phyloP scores from a whole-genome alignment of 495 filamentous ascomycete genomes.

The Acidiella bohemica region DNA sequence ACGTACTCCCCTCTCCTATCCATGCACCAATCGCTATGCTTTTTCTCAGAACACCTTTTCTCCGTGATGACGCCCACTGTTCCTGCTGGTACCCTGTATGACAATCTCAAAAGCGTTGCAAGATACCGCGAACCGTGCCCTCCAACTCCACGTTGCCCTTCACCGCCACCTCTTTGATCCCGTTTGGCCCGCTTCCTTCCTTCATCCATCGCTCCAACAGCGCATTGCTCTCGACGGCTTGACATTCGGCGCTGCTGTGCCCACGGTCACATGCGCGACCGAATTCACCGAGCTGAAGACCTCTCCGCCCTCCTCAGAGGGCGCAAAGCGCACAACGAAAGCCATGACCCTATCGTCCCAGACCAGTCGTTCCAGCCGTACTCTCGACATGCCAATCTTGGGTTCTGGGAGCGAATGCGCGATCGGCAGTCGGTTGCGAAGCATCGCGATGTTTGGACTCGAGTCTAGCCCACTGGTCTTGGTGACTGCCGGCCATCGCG shows the following conservation, averaged over 20 bases:
- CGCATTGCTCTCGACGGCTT: conserved; percentile 89
- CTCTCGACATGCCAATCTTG: conserved; percentile 37
- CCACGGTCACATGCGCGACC: conserved; percentile 80
- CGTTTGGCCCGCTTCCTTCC: conserved; percentile 39
- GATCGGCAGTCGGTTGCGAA: neutral
- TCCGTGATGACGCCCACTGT: too few species aligned
- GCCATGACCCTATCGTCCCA: conserved; percentile 80
- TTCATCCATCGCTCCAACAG: conserved; percentile 56
- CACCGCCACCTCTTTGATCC: conserved; percentile 30
- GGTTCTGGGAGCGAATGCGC: conserved; percentile 23
- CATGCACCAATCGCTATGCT: too few species aligned
- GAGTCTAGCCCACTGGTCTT: conserved; percentile 61
- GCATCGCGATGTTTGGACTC: conserved; percentile 20
- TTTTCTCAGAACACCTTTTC: too few species aligned
- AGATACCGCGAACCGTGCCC: conserved; percentile 29
- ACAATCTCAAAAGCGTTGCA: too few species aligned
- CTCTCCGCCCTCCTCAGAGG: conserved; percentile 22
- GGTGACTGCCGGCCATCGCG: conserved; percentile 40
- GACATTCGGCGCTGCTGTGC: conserved; percentile 54
- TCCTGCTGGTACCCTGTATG: too few species aligned
- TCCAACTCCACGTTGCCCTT: conserved; percentile 29
- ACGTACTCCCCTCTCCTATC: too few species aligned
- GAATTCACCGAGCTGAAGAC: conserved; percentile 60
- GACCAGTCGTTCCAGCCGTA: conserved; percentile 54
- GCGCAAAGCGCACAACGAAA: conserved; percentile 56